Percentiles rank a stretch among this genome's conserved stretches.
These are phyloP conservation scores for Lenwebbia sp. DNA, from an alignment of 345 rosid species.

Conservation along the genomic window DNA sequence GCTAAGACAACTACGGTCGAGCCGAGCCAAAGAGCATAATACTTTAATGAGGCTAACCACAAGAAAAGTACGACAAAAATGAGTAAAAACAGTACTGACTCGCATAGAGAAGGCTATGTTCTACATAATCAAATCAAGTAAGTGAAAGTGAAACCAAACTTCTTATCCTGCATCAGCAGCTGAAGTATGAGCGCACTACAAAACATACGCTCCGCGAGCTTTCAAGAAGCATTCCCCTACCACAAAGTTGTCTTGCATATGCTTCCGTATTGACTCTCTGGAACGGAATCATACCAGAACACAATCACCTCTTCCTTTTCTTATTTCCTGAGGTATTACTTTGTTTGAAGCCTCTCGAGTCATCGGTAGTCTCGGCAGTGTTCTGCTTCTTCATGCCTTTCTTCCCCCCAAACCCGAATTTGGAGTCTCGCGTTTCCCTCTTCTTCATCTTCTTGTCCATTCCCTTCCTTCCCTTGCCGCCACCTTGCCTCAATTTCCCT, in stretches of 20 bases:
- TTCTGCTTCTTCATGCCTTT: slow-evolving; percentile 17
- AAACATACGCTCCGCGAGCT: not conserved
- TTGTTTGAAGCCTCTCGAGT: slow-evolving; percentile 2
- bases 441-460: slow-evolving; percentile 1
- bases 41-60: not conserved
- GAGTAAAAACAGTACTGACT: not conserved
- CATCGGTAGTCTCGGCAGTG: slow-evolving; percentile 8
- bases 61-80: not conserved
- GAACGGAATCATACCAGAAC: not conserved
- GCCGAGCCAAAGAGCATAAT: not conserved
- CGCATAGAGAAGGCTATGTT: not conserved
- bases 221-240: not conserved
- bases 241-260: not conserved
- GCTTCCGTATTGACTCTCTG: not conserved
- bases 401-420: slow-evolving; percentile 12
- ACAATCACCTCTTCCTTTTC: slow-evolving; percentile 6
- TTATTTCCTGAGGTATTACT: not conserved
- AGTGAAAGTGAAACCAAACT: not conserved
- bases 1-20: not conserved
- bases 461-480: not conserved
- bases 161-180: not conserved
- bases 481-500: not conserved
- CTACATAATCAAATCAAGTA: not conserved
- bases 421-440: slow-evolving; percentile 7
- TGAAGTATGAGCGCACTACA: not conserved